phyloP scores from a whole-genome alignment of 2,329 filamentous ascomycete genomes.

The Claviceps sorghi region DNA sequence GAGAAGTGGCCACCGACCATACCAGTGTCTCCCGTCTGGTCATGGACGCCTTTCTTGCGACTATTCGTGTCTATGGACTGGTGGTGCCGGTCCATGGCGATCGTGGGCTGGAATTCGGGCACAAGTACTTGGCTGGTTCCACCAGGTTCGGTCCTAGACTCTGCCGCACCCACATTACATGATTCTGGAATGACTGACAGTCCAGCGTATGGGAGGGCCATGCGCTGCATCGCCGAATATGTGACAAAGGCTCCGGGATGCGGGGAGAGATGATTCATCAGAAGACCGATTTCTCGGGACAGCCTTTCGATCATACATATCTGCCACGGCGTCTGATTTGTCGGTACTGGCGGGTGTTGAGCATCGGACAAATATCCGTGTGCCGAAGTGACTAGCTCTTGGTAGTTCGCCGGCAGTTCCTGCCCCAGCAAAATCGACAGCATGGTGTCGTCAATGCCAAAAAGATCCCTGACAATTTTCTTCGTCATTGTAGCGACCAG shows the following conservation, averaged over 20 bases:
- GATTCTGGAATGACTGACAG: slow-evolving; percentile 50
- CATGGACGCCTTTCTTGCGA: slow-evolving; percentile 11
- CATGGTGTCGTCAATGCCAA: slow-evolving; percentile 77
- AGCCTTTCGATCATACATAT: slow-evolving; percentile 68
- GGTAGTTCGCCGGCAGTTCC: slow-evolving; percentile 41
- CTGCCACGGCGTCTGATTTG: slow-evolving; percentile 48
- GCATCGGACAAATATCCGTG: slow-evolving; percentile 24
- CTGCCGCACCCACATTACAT: slow-evolving; percentile 17
- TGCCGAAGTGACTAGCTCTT: slow-evolving; percentile 32
- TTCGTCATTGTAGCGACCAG: slow-evolving; percentile 72
- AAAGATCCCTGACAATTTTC: slow-evolving; percentile 73
- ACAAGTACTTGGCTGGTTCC: slow-evolving; percentile 11
- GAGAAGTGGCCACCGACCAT: slow-evolving; percentile 28
- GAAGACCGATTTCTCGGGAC: slow-evolving; percentile 68
- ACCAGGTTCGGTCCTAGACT: slow-evolving; percentile 12
- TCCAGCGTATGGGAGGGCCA: slow-evolving; percentile 62
- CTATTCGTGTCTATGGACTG: slow-evolving; percentile 24
- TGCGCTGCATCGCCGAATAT: slow-evolving; percentile 52
- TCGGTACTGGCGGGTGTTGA: slow-evolving; percentile 16
- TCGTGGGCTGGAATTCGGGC: slow-evolving; percentile 34
- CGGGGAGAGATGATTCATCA: slow-evolving; percentile 64
- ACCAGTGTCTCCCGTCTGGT: slow-evolving; percentile 11
- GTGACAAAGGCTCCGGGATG: slow-evolving; percentile 82
- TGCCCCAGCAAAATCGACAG: slow-evolving; percentile 83
- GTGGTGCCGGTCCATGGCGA: slow-evolving; percentile 25